These are phyloP conservation scores for Nemania diffusa DNA, from an alignment of 2,329 filamentous ascomycete species.

Conservation along the genomic window DNA sequence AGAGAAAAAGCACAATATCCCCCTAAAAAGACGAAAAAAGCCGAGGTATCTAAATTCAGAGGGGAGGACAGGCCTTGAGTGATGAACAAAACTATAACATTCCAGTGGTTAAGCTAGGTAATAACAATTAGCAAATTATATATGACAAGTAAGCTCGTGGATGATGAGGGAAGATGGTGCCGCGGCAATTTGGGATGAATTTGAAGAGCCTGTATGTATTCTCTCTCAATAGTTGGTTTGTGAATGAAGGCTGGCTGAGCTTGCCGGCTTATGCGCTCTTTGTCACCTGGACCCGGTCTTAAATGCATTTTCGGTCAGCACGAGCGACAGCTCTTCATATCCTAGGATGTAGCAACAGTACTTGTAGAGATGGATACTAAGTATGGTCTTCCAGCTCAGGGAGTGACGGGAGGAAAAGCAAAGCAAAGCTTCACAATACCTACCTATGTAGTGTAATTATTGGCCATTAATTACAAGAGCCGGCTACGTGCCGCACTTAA, in stretches of 20 bases:
- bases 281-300: too few relatives aligned
- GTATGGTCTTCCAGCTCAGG: too few relatives aligned
- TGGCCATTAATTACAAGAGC: too few relatives aligned
- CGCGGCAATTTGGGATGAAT: background rate
- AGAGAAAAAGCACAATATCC: too few relatives aligned
- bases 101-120: background rate
- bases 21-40: background rate
- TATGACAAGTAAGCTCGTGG: background rate
- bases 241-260: background rate
- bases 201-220: background rate
- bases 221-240: background rate
- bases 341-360: too few relatives aligned
- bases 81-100: background rate
- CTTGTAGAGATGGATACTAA: too few relatives aligned
- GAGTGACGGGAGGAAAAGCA: too few relatives aligned
- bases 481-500: too few relatives aligned
- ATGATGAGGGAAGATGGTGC: conserved; percentile 12
- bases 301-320: too few relatives aligned
- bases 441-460: too few relatives aligned
- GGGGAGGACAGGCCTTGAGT: background rate
- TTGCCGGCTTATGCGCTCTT: background rate
- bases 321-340: too few relatives aligned
- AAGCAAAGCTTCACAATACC: too few relatives aligned
- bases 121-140: background rate
- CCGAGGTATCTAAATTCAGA: background rate